phyloP scores from a whole-genome alignment of 176 grass and related monocot species.

The Juncus effusus region DNA sequence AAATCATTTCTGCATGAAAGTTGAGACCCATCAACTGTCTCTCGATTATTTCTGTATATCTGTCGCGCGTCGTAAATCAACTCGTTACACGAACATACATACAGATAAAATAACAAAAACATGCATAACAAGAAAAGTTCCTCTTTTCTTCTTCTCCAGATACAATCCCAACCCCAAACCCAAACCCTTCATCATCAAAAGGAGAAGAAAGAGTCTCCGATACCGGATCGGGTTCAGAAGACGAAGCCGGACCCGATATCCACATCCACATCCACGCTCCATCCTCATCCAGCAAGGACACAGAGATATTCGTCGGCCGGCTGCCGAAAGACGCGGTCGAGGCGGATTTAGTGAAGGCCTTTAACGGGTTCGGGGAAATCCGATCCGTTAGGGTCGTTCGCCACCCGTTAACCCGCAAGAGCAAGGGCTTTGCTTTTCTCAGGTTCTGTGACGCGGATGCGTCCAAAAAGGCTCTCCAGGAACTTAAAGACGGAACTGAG shows the following conservation, averaged over 20 bases:
- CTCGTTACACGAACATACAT: too few relatives aligned
- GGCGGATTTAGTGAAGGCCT: slow-evolving; percentile 53
- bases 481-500: slow-evolving; percentile 74
- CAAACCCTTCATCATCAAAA: slow-evolving; percentile 5
- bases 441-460: slow-evolving; percentile 48
- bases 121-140: too few relatives aligned
- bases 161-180: neutral
- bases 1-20: too few relatives aligned
- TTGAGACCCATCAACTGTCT: too few relatives aligned
- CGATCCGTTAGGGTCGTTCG: slow-evolving; percentile 55
- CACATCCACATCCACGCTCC: slow-evolving; percentile 16
- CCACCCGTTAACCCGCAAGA: slow-evolving; percentile 38
- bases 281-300: slow-evolving; percentile 30
- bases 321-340: slow-evolving; percentile 55
- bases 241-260: slow-evolving; percentile 35
- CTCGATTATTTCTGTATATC: too few relatives aligned
- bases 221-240: slow-evolving; percentile 6
- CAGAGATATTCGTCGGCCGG: slow-evolving; percentile 63
- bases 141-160: slow-evolving; percentile 13
- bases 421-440: slow-evolving; percentile 56
- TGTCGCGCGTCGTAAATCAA: too few relatives aligned
- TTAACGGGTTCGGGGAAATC: slow-evolving; percentile 60
- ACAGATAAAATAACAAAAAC: too few relatives aligned
- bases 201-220: neutral
- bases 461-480: slow-evolving; percentile 58